phyloP scores from a whole-genome alignment of 305 asterid species.

The Euphrasia arctica region DNA sequence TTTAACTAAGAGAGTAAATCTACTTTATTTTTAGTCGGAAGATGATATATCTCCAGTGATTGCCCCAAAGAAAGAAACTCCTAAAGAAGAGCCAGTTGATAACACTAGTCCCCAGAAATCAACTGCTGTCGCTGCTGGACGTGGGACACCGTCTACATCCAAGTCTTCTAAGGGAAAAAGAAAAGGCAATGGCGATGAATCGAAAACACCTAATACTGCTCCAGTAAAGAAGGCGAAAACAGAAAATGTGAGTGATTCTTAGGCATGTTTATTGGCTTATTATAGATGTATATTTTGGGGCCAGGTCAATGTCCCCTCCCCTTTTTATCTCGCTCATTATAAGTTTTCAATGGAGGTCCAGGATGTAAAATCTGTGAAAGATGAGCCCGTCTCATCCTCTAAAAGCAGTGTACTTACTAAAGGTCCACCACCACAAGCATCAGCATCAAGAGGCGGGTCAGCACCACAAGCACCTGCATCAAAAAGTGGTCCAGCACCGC shows the following conservation, averaged over 20 bases:
- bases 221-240: constrained; percentile 84
- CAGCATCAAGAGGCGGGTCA: constrained; percentile 44
- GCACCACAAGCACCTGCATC: constrained; percentile 35
- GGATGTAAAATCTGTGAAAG: constrained; percentile 70
- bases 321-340: not conserved
- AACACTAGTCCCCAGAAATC: constrained; percentile 64
- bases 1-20: constrained; percentile 7
- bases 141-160: constrained; percentile 66
- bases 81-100: constrained; percentile 84
- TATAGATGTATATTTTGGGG: not conserved
- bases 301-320: not conserved
- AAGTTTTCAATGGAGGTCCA: constrained; percentile 29
- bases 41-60: constrained; percentile 83
- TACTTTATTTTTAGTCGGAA: constrained; percentile 48
- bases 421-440: constrained; percentile 42
- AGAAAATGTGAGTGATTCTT: constrained; percentile 55
- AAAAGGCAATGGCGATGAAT: constrained; percentile 62
- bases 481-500: constrained; percentile 40
- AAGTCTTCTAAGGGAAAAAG: constrained; percentile 84
- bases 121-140: constrained; percentile 51
- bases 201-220: constrained; percentile 55
- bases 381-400: constrained; percentile 45
- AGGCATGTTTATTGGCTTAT: not conserved
- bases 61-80: constrained; percentile 83
- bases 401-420: constrained; percentile 48